Evolutionary conservation across 192 early-diverging fungal genomes (phyloP).

Genomic region (Pilobolus umbonatus): DNA sequence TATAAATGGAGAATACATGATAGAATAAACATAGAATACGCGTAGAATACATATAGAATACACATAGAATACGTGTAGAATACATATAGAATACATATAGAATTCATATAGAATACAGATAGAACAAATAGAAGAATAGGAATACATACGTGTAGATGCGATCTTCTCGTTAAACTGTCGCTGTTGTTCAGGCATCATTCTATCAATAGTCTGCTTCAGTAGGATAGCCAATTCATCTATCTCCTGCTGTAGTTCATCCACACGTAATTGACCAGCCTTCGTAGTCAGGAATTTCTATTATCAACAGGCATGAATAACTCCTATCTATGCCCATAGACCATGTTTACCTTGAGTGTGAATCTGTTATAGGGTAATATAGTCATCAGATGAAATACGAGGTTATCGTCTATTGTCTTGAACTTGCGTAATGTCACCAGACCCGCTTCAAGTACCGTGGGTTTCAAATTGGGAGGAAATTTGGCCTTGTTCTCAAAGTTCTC

Average conservation of each 20-base stretch:
- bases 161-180: conserved; percentile 15
- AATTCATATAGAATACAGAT: background rate
- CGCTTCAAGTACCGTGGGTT: conserved; percentile 35
- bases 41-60: too few relatives aligned
- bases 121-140: background rate
- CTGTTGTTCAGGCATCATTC: conserved; percentile 24
- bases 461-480: conserved; percentile 41
- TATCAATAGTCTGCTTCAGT: conserved; percentile 21
- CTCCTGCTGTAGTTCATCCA: conserved; percentile 25
- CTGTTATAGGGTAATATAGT: conserved; percentile 48
- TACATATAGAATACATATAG: background rate
- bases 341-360: conserved; percentile 45
- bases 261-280: conserved; percentile 19
- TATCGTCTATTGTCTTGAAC: conserved; percentile 33
- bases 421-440: conserved; percentile 22
- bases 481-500: conserved; percentile 49
- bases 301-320: too few relatives aligned
- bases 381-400: conserved; percentile 39
- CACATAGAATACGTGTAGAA: too few relatives aligned
- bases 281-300: conserved; percentile 29
- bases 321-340: background rate
- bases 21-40: too few relatives aligned
- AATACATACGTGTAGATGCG: conserved; percentile 9
- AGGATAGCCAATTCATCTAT: conserved; percentile 21
- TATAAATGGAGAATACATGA: too few relatives aligned